phyloP scores from a whole-genome alignment of 345 rosid species.

The Excoecaria agallocha region DNA sequence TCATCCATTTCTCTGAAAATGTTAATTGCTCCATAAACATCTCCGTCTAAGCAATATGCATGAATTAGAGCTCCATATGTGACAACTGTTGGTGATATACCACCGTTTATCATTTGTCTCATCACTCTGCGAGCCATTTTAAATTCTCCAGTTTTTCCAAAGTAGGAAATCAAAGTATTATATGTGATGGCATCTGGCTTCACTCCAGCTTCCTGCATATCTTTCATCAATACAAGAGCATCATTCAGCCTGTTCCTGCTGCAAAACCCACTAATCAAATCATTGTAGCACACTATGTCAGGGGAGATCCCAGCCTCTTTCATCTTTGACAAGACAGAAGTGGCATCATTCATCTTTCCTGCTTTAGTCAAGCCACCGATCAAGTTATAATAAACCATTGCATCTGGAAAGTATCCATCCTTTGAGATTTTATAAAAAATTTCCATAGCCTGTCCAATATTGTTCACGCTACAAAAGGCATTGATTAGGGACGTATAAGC shows the following conservation, averaged over 20 bases:
- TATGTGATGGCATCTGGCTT: slow-evolving; percentile 60
- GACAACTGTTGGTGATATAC: slow-evolving; percentile 49
- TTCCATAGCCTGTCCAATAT: slow-evolving; percentile 56
- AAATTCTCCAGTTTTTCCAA: slow-evolving; percentile 43
- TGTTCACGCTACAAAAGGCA: slow-evolving; percentile 60
- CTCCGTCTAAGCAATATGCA: slow-evolving; percentile 52
- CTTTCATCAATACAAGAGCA: slow-evolving; percentile 54
- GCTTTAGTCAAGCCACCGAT: slow-evolving; percentile 61
- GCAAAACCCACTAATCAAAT: slow-evolving; percentile 56
- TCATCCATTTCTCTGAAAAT: slow-evolving; percentile 50
- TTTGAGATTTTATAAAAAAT: slow-evolving; percentile 49
- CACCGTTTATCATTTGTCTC: slow-evolving; percentile 51
- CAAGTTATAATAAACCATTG: slow-evolving; percentile 54
- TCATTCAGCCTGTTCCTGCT: slow-evolving; percentile 46
- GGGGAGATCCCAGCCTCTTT: slow-evolving; percentile 58
- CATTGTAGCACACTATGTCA: slow-evolving; percentile 63
- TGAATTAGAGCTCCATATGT: slow-evolving; percentile 63
- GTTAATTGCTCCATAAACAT: slow-evolving; percentile 59
- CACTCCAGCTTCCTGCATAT: slow-evolving; percentile 56
- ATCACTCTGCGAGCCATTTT: slow-evolving; percentile 37
- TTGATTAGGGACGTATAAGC: slow-evolving; percentile 55
- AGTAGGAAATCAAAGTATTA: slow-evolving; percentile 58
- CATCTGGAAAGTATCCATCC: slow-evolving; percentile 56
- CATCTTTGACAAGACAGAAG: slow-evolving; percentile 36
- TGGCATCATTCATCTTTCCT: slow-evolving; percentile 59